Evolutionary conservation across 768 basidiomycete species (phyloP), one percentile per base, ranked within the genome.

Genomic region (Mycena leptocephala): DNA sequence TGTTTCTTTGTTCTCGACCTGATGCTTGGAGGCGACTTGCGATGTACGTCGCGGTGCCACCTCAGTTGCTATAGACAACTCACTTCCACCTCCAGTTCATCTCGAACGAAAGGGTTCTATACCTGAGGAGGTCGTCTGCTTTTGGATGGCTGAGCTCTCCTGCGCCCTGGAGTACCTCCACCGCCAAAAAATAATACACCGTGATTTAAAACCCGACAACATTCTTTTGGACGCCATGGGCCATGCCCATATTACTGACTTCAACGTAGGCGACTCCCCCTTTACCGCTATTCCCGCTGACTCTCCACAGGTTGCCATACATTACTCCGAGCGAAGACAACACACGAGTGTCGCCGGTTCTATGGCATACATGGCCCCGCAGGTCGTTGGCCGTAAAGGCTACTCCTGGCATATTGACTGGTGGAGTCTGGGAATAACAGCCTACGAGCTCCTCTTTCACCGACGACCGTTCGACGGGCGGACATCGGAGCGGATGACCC

Each of bases 311-410:
- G 76, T 99, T 78, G 98, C 98, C 28, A 98, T 99, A 10, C 98
- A 99, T 84, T 99, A 97, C 83, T 98, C 97, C 14, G 95, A 96
- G 74, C 90, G 94, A 66, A 91, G 97, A 41, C 81, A 95, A 75
- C 94, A 99, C 84, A 97, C 96, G 0, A 96, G 96, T 74, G 95
- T 99, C 20, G 98, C 98, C 9, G 98, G 98, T 5, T 97, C 96
- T 81, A 97, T 99, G 96, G 98, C 98, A 0, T 99, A 99, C 86
- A 99, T 99, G 98, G 97, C 97, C 13, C 97, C 98, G 0, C 97
- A 99, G 84, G 95, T 99, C n/a, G 89, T 99, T 55, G 92, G 91
- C 65, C 94, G 95, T 81, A 94, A 93, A 81, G 98, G 98, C 20
- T 99, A 99, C 84, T 95, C 95, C 5, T 97, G 96, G 91, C 93